phyloP scores from a whole-genome alignment of 495 filamentous ascomycete genomes.

The Neurospora africana region DNA sequence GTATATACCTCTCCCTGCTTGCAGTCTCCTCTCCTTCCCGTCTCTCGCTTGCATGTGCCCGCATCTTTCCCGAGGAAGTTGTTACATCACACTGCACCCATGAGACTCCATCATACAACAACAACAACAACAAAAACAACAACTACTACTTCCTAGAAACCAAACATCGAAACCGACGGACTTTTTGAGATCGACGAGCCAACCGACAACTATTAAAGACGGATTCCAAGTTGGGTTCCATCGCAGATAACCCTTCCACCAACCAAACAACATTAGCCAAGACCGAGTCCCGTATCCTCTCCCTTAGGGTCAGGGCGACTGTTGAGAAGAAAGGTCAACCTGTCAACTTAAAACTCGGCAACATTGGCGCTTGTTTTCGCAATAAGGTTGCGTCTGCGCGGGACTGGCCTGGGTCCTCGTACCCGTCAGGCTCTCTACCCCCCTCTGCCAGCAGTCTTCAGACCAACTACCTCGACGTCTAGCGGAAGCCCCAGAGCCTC shows the following conservation, averaged over 20 bases:
- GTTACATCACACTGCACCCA: neutral
- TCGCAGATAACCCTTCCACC: neutral
- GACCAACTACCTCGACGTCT: neutral
- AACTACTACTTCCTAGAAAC: neutral
- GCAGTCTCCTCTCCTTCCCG: neutral
- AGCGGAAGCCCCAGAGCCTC: constrained; percentile 1
- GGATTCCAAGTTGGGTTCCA: neutral
- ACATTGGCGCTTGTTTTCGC: constrained; percentile 11
- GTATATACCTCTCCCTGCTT: neutral
- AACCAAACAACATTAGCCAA: neutral
- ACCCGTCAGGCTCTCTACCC: neutral
- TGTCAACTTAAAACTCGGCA: neutral
- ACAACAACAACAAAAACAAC: neutral
- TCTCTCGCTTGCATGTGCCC: neutral
- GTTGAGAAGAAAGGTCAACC: neutral
- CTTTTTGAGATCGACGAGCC: neutral
- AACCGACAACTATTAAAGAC: neutral
- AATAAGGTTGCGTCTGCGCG: neutral
- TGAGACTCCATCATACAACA: neutral
- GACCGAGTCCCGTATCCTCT: neutral
- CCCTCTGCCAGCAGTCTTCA: neutral
- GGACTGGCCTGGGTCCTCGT: neutral
- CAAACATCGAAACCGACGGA: neutral
- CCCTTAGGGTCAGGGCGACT: neutral
- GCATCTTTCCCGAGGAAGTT: neutral